phyloP scores from a whole-genome alignment of 768 basidiomycete genomes.

The Leccinum imitatum region DNA sequence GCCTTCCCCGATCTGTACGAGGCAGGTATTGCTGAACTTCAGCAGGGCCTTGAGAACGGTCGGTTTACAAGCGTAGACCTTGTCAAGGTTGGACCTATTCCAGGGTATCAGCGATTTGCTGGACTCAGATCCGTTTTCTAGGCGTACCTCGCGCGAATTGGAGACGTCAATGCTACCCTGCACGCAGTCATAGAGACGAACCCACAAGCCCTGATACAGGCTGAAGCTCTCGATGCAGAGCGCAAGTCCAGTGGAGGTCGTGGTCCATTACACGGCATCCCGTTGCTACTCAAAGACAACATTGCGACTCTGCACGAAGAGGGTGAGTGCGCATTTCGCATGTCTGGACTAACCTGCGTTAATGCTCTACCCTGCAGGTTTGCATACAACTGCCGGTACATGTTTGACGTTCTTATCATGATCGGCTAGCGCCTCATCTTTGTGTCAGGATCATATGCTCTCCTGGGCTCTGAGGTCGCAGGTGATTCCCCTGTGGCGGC shows the following conservation, averaged over 20 bases:
- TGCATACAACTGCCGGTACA: conserved; percentile 41
- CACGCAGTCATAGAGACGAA: conserved; percentile 64
- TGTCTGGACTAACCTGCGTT: background rate
- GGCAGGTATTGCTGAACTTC: conserved; percentile 55
- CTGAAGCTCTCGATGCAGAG: conserved; percentile 50
- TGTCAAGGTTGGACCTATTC: conserved; percentile 45
- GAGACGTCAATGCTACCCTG: conserved; percentile 60
- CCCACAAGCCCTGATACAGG: conserved; percentile 51
- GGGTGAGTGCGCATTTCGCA: conserved; percentile 14
- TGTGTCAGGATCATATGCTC: conserved; percentile 33
- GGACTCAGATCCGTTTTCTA: conserved; percentile 20
- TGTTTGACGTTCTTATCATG: background rate
- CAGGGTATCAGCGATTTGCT: background rate
- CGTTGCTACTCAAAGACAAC: conserved; percentile 54
- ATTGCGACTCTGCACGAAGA: conserved; percentile 36
- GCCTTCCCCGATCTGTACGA: conserved; percentile 61
- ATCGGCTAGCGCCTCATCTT: background rate
- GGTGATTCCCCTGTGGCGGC: conserved; percentile 33
- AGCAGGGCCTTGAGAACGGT: conserved; percentile 48
- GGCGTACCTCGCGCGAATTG: conserved; percentile 66
- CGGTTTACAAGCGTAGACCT: conserved; percentile 62
- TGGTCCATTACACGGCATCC: conserved; percentile 56
- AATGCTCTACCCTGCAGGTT: conserved; percentile 20
- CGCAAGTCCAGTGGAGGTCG: conserved; percentile 44
- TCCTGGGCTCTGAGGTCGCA: conserved; percentile 36